Percentiles rank a stretch among this genome's conserved stretches.
Conservation (phyloP, 2,329 filamentous ascomycete genomes). For the Xenosphaeropsis pyriputrescens region DNA sequence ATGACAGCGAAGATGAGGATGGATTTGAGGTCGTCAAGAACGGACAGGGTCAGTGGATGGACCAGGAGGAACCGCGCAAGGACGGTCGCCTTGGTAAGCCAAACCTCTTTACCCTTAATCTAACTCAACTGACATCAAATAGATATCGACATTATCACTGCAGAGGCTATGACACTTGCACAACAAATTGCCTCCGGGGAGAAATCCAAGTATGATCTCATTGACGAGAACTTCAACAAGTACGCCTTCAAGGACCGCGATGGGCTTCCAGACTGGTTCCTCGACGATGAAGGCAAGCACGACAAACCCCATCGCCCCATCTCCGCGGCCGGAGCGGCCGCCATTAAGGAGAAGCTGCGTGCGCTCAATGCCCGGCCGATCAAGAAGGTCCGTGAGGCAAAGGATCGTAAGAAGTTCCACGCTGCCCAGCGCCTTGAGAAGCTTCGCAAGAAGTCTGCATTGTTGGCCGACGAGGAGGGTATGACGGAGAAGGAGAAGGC, state of each 20-base stretch:
- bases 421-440: constrained; percentile 84
- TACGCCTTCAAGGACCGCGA: constrained; percentile 82
- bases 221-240: constrained; percentile 91
- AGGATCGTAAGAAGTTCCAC: constrained; percentile 94
- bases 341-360: constrained; percentile 88
- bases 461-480: constrained; percentile 77
- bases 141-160: constrained; percentile 98
- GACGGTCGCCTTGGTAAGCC: constrained; percentile 46
- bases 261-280: constrained; percentile 92
- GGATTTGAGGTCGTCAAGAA: constrained; percentile 50
- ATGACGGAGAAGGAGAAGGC: constrained; percentile 96
- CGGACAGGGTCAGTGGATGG: constrained; percentile 49
- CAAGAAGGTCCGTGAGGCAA: constrained; percentile 97
- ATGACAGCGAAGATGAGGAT: constrained; percentile 22
- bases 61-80: constrained; percentile 43
- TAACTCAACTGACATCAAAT: constrained; percentile 12
- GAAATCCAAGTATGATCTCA: constrained; percentile 61
- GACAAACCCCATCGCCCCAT: constrained; percentile 80
- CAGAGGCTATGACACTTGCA: constrained; percentile 94
- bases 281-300: constrained; percentile 80
- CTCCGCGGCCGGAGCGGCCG: constrained; percentile 73
- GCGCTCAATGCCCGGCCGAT: constrained; percentile 91
- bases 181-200: constrained; percentile 81
- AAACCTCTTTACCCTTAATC: background rate
- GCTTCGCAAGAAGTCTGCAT: constrained; percentile 89